Evolutionary conservation across 108 stramenopile species (phyloP).

Genomic region (Bacterosira constricta): DNA sequence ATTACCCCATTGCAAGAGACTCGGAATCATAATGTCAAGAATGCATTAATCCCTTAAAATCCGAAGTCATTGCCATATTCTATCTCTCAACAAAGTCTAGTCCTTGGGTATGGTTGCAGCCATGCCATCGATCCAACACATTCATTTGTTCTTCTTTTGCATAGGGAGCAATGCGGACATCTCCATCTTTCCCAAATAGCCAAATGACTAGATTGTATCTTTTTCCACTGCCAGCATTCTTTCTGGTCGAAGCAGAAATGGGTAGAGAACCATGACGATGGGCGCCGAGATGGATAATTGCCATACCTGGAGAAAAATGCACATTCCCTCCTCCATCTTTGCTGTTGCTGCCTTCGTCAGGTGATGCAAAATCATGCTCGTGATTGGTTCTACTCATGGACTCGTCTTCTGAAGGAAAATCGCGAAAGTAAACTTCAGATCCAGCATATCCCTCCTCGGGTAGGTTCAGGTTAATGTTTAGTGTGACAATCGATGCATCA

Average conservation of each 20-base stretch:
- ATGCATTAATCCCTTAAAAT: no score
- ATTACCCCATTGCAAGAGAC: no score
- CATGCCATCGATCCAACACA: constrained; percentile 28
- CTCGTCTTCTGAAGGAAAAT: constrained; percentile 21
- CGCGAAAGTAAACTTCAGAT: constrained; percentile 49
- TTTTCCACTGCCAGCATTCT: constrained; percentile 5
- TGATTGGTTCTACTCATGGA: no score
- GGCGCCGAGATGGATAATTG: constrained; percentile 57
- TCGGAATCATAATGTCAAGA: no score
- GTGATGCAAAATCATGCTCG: not conserved
- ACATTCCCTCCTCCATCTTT: constrained; percentile 13
- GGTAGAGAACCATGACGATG: constrained; percentile 53
- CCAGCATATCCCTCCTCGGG: constrained; percentile 48
- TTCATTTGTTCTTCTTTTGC: constrained; percentile 30
- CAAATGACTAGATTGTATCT: constrained; percentile 63
- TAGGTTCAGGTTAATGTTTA: constrained; percentile 71
- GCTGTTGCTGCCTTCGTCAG: not conserved
- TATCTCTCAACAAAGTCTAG: no score
- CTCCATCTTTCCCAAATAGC: constrained; percentile 52
- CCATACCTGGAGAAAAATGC: constrained; percentile 58
- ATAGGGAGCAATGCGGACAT: constrained; percentile 52
- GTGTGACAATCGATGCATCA: constrained; percentile 62
- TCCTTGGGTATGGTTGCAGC: not conserved
- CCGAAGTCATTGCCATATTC: no score
- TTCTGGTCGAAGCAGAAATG: constrained; percentile 4